Conservation (phyloP, 345 rosid species). For the Eucalyptus cloeziana region DNA sequence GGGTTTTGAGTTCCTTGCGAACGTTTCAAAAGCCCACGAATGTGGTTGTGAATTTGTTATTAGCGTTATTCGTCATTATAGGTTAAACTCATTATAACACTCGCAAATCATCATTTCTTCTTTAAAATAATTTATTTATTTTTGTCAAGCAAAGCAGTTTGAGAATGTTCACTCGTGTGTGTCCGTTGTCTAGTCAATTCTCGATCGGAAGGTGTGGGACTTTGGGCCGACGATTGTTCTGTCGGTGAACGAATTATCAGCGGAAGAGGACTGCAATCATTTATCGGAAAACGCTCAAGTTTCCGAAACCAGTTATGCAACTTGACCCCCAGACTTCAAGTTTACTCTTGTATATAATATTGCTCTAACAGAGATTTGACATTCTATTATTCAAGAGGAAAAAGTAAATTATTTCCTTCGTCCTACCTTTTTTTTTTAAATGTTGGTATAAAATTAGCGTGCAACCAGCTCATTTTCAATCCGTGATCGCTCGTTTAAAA, state of each 20-base stretch:
- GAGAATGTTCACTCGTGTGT: background rate
- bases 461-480: background rate
- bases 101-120: background rate
- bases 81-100: background rate
- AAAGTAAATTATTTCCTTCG: background rate
- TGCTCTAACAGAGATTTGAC: background rate
- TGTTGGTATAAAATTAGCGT: background rate
- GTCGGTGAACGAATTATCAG: background rate
- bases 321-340: background rate
- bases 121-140: background rate
- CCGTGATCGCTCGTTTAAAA: background rate
- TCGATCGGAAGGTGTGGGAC: background rate
- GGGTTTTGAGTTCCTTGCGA: background rate
- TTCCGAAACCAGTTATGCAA: background rate
- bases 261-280: background rate
- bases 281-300: background rate
- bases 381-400: background rate
- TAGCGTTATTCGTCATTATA: background rate
- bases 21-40: background rate
- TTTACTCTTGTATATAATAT: background rate
- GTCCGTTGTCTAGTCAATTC: background rate
- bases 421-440: background rate
- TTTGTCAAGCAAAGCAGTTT: background rate
- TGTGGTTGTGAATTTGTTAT: background rate
- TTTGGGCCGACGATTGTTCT: background rate